phyloP scores from a whole-genome alignment of 169 alveolate species.

The Cryptosporidium ryanae region DNA sequence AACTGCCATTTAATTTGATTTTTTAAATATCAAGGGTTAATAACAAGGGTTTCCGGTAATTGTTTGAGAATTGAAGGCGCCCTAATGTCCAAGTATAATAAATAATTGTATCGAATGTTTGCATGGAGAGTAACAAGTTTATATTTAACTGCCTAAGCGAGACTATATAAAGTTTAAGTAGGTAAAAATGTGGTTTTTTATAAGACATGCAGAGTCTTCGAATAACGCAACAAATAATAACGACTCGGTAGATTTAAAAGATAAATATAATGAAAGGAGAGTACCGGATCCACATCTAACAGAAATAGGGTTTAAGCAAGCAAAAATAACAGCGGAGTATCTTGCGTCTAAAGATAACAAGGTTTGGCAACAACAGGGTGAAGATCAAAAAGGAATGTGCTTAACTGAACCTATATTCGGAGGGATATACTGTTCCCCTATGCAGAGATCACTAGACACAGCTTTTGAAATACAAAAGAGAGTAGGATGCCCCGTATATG shows the following conservation, averaged over 20 bases:
- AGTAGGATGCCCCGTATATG: constrained; percentile 29
- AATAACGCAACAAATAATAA: constrained; percentile 54
- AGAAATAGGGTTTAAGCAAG: constrained; percentile 47
- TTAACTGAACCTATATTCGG: constrained; percentile 4
- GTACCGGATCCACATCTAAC: constrained; percentile 61
- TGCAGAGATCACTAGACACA: constrained; percentile 52
- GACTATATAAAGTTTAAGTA: not conserved
- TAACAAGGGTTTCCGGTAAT: no score
- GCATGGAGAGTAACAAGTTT: no score
- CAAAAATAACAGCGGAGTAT: constrained; percentile 21
- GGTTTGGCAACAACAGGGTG: constrained; percentile 39
- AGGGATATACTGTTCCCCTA: constrained; percentile 64
- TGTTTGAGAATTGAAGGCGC: no score
- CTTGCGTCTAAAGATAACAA: constrained; percentile 8
- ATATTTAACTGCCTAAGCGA: not conserved
- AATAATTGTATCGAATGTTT: no score
- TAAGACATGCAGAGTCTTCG: constrained; percentile 70
- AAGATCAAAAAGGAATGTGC: constrained; percentile 20
- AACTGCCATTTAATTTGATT: no score
- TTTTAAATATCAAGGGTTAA: no score
- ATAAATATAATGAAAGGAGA: constrained; percentile 32
- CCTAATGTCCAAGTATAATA: no score
- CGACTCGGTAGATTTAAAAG: constrained; percentile 22
- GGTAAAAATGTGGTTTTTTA: constrained; percentile 65
- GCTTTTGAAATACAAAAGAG: constrained; percentile 26